Evolutionary conservation across 163 green algal species (phyloP), one percentile per base, ranked within the genome.

Genomic region (Chlamydomonas reinhardtii): DNA sequence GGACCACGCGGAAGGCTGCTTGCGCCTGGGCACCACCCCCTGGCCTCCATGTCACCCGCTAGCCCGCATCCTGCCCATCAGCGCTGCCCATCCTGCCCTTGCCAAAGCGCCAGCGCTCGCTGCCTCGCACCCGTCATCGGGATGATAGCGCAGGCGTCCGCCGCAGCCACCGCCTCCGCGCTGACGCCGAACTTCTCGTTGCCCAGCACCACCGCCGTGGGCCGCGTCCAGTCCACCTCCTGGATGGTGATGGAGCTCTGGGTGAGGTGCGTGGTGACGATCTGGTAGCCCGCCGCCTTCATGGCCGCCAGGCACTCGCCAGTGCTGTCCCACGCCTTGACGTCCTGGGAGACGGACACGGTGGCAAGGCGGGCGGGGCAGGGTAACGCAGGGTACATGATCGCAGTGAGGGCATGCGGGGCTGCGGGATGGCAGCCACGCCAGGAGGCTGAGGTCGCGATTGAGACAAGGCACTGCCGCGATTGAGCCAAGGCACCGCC

Each of bases 131-230:
- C 25, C 52, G 70, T 65, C 91, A 99, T 99, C 73, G 96, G 96
- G 64, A 99, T 95, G 59, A 94, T 86, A 0, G 69, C 88, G 73
- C 68, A 87, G 65, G 39, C 84, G 82, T 99, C 97, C 34, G 95
- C 92, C 32, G 92, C 52, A 20, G 76, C 78, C 65, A 97, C 56
- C 6, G 92, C 92, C 66, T 94, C 93, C 19, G 92, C 74, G 14
- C 80, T 94, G 78, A 98, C 95, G 8, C 96, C 96, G 66, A 84
- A 69, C 34, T 93, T 81, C 85, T 99, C 97, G 84, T 99, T 99
- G 32, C 97, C 97, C 31, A 99, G 91, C 22, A 99, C 89, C 69
- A 99, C 89, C 1, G 96, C 96, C 19, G 96, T 99, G 16, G 97
- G 97, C 20, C 93, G 91, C 0, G 93, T 97, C 93, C 94, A 99